Base-by-base conservation (phyloP, 148 eudicot species). In the Rhododendron vialii region DNA sequence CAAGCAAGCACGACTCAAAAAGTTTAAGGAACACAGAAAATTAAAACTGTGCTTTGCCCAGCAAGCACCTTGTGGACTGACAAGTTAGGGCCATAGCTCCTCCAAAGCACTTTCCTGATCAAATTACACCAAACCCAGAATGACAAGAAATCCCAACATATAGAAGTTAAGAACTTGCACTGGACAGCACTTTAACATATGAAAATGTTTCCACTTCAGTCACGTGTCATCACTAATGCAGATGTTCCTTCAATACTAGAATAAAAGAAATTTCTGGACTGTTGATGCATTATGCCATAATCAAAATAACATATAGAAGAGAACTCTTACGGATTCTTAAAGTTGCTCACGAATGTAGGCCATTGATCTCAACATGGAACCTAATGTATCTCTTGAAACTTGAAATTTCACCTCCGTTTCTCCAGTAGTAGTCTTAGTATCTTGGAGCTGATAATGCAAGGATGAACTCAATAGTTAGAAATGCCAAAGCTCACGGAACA, bases 381-480 rank as follows among this genome's bases (percentile, higher is more conserved):
- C 90, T 55, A 92, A 65, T 22, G 92, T 92, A 65, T 92, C 94
- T 86, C 91, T 89, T 73, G 93, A 90, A 87, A 91, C 94, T 87
- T 91, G 94, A 88, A 91, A 92, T 82, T 91, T 92, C 78, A 92
- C 91, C 83, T 92, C 94, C 38, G 94, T 78, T 90, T 91, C 94
- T 82, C 94, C 94, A 83, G 92, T 87, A 81, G 91, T 84, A 26
- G 91, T 89, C 83, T 88, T 87, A 17, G 89, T 78, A 87, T 89
- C 94, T 86, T 92, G 94, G 41, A 92, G 91, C 94, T 92, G 89
- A 78, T 61, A 80, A 55, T 30, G 79, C 69, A 53, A 53, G 30
- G 61, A 53, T 50, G n/a, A 81, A 57, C 26, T 35, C 18, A 55
- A 9, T 33, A 51, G 83, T 81, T 57, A 81, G 83, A 30, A 51